Evolutionary conservation across 2,329 filamentous ascomycete genomes (phyloP), one percentile per base, ranked within the genome.

Genomic region (Claviceps maximensis): DNA sequence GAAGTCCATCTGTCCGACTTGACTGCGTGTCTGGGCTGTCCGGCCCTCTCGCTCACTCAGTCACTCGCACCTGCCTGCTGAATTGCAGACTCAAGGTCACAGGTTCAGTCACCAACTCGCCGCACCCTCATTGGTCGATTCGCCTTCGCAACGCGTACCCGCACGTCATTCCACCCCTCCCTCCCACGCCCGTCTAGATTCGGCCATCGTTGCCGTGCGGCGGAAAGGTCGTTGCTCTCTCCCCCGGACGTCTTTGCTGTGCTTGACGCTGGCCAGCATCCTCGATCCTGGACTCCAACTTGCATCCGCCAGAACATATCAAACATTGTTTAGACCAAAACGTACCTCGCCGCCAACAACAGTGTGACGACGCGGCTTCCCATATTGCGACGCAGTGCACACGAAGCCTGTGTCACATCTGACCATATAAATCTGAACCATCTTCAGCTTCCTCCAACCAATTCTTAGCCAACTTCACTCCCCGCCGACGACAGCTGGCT

Each of bases 401-500:
- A 8, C 33, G 12, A 50, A 25, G 17, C 48, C 3, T 50, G 46
- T 31, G 17, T 42, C 44, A 38, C 33, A 27, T 21, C 42, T 27
- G 41, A 46, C 41, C 25, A 52, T 41, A 52, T 52, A 51, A 7
- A 38, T 9, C 36, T 17, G n/a, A 52, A 48, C 25, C 45, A 48
- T 41, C 50, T 31, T 42, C 23, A 19, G 10, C 29, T 38, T 19
- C 29, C 45, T 33, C 40, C 29, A 23, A 23, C 45, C 44, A 29
- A 12, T 17, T 33, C 27, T 25, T 6, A 36, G 21, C 27, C 38
- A 1, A 36, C 42, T 27, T 49, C 7, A 21, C 13, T 29, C 10
- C 19, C 21, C 33, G 13, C 47, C 45, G 29, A 47, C 48, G 51
- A 48, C 51, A 51, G 44, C 51, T 51, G 51, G 42, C 51, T 33